Conservation (phyloP, 2,329 filamentous ascomycete genomes). For the Teratosphaeria zuluensis region DNA sequence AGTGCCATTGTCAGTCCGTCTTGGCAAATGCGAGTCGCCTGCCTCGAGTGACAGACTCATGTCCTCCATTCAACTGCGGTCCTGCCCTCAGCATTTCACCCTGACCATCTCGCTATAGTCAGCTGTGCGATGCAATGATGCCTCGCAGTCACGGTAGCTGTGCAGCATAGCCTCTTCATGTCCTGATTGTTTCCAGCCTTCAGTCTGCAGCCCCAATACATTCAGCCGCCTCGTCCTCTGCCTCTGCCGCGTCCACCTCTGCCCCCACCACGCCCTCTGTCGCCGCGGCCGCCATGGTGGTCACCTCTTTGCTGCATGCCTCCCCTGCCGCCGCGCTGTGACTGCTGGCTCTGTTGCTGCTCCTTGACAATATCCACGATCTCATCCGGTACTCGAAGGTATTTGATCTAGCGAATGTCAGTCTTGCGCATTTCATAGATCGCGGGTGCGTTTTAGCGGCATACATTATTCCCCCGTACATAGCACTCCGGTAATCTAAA, state of each 20-base stretch:
- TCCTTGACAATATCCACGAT: constrained; percentile 93
- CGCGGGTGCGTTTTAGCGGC: constrained; percentile 21
- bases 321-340: constrained; percentile 54
- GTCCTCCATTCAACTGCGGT: no score
- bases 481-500: constrained; percentile 88
- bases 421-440: neutral
- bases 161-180: neutral
- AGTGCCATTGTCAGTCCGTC: neutral
- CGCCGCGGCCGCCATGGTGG: constrained; percentile 34
- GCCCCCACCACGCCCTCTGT: constrained; percentile 25
- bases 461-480: constrained; percentile 91
- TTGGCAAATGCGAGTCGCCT: neutral
- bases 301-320: constrained; percentile 39
- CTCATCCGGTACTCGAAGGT: constrained; percentile 89
- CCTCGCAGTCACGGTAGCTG: neutral
- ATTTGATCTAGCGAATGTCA: constrained; percentile 70
- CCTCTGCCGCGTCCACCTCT: constrained; percentile 19
- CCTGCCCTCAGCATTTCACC: neutral
- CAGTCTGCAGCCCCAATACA: neutral
- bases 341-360: constrained; percentile 60
- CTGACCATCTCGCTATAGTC: neutral
- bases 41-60: neutral
- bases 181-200: neutral
- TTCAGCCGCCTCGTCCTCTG: constrained; percentile 16
- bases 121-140: neutral